phyloP scores from a whole-genome alignment of 129 eudicot species.

The Cynara cardunculus region DNA sequence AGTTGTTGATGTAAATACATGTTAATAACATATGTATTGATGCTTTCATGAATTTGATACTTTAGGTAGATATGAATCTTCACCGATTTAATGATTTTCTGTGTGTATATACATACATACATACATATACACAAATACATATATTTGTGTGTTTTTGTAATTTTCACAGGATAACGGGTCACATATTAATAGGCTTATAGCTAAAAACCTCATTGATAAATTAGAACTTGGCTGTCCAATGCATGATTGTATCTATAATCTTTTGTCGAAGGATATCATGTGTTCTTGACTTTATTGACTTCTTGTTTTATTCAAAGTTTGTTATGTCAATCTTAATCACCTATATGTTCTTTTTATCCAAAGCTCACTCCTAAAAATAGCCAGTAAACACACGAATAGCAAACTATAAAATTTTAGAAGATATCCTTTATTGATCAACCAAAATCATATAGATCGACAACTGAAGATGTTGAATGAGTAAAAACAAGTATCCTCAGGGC shows the following conservation, averaged over 20 bases:
- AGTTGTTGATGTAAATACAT: not conserved
- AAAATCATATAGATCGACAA: too few species aligned
- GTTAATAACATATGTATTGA: not conserved
- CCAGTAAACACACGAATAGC: too few species aligned
- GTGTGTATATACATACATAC: too few species aligned
- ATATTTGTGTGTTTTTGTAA: not conserved
- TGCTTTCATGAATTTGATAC: not conserved
- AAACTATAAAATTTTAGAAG: too few species aligned
- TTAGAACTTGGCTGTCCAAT: not conserved
- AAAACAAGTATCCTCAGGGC: not conserved
- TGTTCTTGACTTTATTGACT: not conserved
- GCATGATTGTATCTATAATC: not conserved
- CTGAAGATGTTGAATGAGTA: too few species aligned
- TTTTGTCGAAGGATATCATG: not conserved
- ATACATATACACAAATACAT: too few species aligned
- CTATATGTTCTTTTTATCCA: not conserved
- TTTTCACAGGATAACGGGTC: not conserved
- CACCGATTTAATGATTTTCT: not conserved
- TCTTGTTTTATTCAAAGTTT: not conserved
- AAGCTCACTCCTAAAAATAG: not conserved
- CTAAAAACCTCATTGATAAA: not conserved
- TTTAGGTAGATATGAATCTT: not conserved
- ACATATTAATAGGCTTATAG: not conserved
- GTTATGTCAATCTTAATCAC: not conserved
- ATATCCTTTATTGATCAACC: too few species aligned